Base-by-base conservation (phyloP, 495 filamentous ascomycete species). In the Letharia lupina region DNA sequence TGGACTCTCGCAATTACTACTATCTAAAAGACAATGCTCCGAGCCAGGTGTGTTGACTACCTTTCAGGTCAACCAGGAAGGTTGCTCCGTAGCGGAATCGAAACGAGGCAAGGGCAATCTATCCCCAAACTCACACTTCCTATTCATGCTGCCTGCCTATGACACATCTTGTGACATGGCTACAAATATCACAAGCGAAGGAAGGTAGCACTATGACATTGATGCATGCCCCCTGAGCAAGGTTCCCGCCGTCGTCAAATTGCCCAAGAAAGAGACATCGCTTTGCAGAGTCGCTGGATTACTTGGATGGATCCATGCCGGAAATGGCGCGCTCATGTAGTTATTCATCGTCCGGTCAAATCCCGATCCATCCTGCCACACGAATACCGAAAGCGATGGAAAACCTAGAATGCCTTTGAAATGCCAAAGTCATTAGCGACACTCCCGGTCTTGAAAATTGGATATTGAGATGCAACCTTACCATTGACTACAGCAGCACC, bases 361-460 rank as follows among this genome's bases (percentile, higher is more conserved):
- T 9, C 4, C 20, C 28, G 62, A 35, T 13, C 50, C 62, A 37
- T 64, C 48, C n/a, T 11, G 11, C 62, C 62, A 64, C 1, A 64
- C 2, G 62, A 64, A 64, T 8, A 64, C 8, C 7, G 62, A 28
- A 16, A 64, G 50, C 48, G n/a, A 23, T 39, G 45, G 37, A 1
- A 1, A 23, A 39, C 62, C 62, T 37, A 9, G 2, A 7, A 41
- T 1, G 15, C 28, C 62, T 64, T 41, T 13, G 4, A 6, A n/a
- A 37, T 33, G 45, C 48, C 45, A 35, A 62, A 35, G 10, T 15
- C 0, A 18, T 44, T 18, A 44, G 42, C 42, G 42, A 44, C 13
- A 18, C 42, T 18, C 42, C 42, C 12, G 16, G 0, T 44, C 42
- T 18, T 0, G 2, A 44, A 2, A 0, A 20, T n/a, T 48, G 18